Evolutionary conservation across 2,329 filamentous ascomycete species (phyloP).

Genomic region (Fusarium avenaceum): DNA sequence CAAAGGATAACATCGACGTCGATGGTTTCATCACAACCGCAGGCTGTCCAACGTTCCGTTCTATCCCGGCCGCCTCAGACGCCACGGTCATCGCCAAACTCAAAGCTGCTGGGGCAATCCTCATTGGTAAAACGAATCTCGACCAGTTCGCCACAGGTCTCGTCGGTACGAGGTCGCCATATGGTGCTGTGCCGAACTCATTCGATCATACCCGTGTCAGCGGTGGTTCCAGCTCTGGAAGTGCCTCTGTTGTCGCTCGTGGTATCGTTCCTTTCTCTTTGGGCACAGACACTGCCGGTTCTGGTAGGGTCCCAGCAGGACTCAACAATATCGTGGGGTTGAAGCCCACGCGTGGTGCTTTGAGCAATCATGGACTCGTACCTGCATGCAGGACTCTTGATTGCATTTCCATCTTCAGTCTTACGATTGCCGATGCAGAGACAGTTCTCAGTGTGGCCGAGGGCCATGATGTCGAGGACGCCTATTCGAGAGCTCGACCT

Average conservation of each 20-base stretch:
- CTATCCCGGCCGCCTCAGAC: constrained; percentile 59
- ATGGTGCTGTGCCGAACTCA: constrained; percentile 67
- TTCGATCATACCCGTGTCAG: constrained; percentile 57
- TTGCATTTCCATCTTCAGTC: constrained; percentile 67
- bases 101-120: constrained; percentile 66
- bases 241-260: constrained; percentile 66
- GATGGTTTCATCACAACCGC: constrained; percentile 65
- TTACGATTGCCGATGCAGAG: constrained; percentile 64
- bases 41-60: constrained; percentile 64
- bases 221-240: constrained; percentile 71
- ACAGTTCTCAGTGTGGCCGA: constrained; percentile 63
- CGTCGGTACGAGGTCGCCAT: constrained; percentile 71
- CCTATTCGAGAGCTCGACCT: constrained; percentile 62
- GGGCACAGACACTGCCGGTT: constrained; percentile 69
- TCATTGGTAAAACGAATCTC: constrained; percentile 71
- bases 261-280: constrained; percentile 68
- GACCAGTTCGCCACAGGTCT: constrained; percentile 75
- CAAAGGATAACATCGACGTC: constrained; percentile 70
- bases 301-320: constrained; percentile 66
- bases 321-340: constrained; percentile 67
- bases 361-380: constrained; percentile 63
- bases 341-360: constrained; percentile 66
- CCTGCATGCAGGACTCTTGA: constrained; percentile 70
- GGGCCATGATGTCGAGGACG: constrained; percentile 62
- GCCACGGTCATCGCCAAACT: constrained; percentile 64